These are phyloP conservation scores for Crithidia brevicula DNA, from an alignment of 208 protist genomes.

Conservation along the genomic window DNA sequence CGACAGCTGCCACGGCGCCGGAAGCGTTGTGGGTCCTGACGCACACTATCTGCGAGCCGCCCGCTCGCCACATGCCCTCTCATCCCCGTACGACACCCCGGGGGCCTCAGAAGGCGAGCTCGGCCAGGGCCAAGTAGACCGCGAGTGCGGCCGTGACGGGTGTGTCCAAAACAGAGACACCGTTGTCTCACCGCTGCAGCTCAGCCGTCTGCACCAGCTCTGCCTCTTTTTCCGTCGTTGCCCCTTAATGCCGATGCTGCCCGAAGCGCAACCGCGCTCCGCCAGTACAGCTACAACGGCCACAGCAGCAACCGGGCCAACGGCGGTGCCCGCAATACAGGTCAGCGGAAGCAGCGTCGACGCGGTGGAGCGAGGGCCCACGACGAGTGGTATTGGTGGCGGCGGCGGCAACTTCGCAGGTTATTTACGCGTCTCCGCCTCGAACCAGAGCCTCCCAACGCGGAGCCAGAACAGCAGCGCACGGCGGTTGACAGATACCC, in stretches of 20 bases:
- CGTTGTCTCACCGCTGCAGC: background rate
- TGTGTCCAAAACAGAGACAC: background rate
- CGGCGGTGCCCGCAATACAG: no score
- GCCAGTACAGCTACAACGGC: slow-evolving; percentile 6
- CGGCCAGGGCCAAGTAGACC: background rate
- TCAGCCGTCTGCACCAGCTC: slow-evolving; percentile 18
- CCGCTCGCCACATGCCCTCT: background rate
- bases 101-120: background rate
- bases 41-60: no score
- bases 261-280: slow-evolving; percentile 5
- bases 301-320: background rate
- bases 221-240: slow-evolving; percentile 27
- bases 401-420: slow-evolving; percentile 1
- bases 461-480: slow-evolving; percentile 28
- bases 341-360: no score
- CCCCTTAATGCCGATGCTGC: slow-evolving; percentile 28
- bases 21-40: no score
- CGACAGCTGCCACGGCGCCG: background rate
- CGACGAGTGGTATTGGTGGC: no score
- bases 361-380: no score
- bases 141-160: background rate
- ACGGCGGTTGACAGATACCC: slow-evolving; percentile 16
- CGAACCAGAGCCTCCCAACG: slow-evolving; percentile 14
- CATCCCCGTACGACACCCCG: background rate
- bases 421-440: slow-evolving; percentile 12